Base-by-base conservation (phyloP, 805 yeast species). In the Metschnikowia continentalis region DNA sequence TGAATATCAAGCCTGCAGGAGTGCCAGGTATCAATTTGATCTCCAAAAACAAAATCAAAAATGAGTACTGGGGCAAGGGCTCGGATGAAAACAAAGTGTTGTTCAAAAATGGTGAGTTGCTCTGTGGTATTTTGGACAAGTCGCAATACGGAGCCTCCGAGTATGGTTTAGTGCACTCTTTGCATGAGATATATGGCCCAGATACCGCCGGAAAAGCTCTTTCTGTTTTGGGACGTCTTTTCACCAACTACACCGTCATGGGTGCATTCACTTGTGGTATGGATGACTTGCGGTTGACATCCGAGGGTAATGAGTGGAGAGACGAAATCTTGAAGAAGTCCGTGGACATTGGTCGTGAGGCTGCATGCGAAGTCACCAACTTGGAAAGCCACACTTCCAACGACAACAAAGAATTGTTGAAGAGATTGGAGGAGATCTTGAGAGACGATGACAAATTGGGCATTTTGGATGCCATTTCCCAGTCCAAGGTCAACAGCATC, bases 261-360 rank as follows among this genome's bases (percentile, higher is more conserved):
- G 87, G 89, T 51, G 98, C 97, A 1, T 88, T 94, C 66, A 94
- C 99, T 6, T 94, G 99, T 84, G 99, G 99, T 80, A 95, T 94
- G 99, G 99, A 94, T 68, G 99, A 94, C 75, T 78, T 94, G 69
- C 82, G 96, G 67, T 79, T 95, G 60, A 94, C 98, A 20, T 81
- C 70, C 3, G 96, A 89, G 61, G 99, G 99, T 66, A 91, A 95
- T 68, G 64, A 77, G 53, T 84, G 95, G 92, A 84, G 99, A 77
- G 72, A 74, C 13, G 95, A 90, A 53, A 88, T 94, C 54, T 78
- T 95, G 67, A 74, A 81, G 58, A 83, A 83, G 53, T 83, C 95
- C 23, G 80, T 79, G 47, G 95, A 87, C 61, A 84, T 83, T 51
- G 99, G 99, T 64, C 80, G 92, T 67, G 78, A 79, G 58, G 97